Conservation (phyloP, 306 rosid species). For the Rubus parviflorus region DNA sequence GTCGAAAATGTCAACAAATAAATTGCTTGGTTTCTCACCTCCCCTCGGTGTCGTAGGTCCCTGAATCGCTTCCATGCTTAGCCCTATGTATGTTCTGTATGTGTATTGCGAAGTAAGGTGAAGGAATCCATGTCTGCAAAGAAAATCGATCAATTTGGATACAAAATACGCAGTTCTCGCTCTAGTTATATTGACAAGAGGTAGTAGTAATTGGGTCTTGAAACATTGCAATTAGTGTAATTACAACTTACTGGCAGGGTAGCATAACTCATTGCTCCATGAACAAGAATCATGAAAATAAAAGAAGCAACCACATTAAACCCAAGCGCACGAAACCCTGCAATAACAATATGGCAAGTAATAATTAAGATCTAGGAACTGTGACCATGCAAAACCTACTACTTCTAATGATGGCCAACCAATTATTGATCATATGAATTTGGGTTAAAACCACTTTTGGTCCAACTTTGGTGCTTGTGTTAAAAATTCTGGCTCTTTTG, state of each 20-base stretch:
- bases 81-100: constrained; percentile 64
- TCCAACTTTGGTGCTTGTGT: not conserved
- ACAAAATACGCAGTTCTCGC: not conserved
- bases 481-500: not conserved
- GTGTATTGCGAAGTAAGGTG: constrained; percentile 62
- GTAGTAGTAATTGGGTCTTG: not conserved
- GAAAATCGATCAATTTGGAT: not conserved
- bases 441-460: not conserved
- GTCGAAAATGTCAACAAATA: not conserved
- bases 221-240: constrained; percentile 5
- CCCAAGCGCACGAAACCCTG: constrained; percentile 57
- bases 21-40: constrained; percentile 35
- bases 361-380: not conserved
- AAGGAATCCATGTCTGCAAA: constrained; percentile 76
- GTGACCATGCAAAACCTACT: not conserved
- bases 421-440: not conserved
- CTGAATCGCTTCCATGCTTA: constrained; percentile 74
- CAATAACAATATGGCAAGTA: not conserved
- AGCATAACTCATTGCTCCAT: constrained; percentile 51
- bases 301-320: constrained; percentile 57
- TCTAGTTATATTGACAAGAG: not conserved
- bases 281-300: constrained; percentile 37
- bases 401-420: not conserved
- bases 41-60: constrained; percentile 74
- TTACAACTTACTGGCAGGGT: constrained; percentile 64